These are phyloP conservation scores for Neoboletus brunneissimus DNA, from an alignment of 768 basidiomycete species.

Conservation along the genomic window DNA sequence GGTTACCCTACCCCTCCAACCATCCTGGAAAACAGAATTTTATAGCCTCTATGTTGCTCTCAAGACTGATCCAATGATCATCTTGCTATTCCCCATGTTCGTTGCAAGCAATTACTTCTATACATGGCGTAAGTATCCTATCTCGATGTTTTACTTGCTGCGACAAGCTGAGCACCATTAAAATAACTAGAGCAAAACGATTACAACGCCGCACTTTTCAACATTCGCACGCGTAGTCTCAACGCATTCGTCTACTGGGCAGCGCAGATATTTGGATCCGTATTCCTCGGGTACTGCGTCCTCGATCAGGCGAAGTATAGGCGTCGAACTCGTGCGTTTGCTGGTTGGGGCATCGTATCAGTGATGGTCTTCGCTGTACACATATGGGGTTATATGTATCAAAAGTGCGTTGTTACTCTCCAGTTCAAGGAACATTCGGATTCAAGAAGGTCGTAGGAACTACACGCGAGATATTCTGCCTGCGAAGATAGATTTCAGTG, in stretches of 20 bases:
- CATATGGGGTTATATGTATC: conserved; percentile 75
- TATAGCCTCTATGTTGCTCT: conserved; percentile 66
- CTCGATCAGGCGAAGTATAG: conserved; percentile 56
- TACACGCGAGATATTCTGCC: conserved; percentile 58
- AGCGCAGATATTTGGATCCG: conserved; percentile 72
- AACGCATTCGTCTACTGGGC: conserved; percentile 82
- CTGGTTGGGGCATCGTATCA: conserved; percentile 63
- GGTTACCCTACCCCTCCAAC: conserved; percentile 58
- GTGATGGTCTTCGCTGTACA: conserved; percentile 66
- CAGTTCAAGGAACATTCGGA: background rate
- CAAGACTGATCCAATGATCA: conserved; percentile 65
- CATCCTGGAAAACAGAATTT: conserved; percentile 77
- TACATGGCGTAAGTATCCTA: conserved; percentile 63
- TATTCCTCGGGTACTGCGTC: conserved; percentile 60
- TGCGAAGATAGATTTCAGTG: conserved; percentile 58
- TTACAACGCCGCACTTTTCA: conserved; percentile 77
- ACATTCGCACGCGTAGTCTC: conserved; percentile 72
- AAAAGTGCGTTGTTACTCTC: conserved; percentile 48
- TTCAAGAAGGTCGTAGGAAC: conserved; percentile 30
- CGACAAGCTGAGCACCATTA: conserved; percentile 8
- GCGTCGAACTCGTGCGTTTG: conserved; percentile 69
- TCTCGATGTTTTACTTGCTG: background rate
- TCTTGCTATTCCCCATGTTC: conserved; percentile 84
- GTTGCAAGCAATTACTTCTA: conserved; percentile 85
- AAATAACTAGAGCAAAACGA: conserved; percentile 64